These are phyloP conservation scores for Fusarium austroafricanum DNA, from an alignment of 2,329 filamentous ascomycete species.

Conservation along the genomic window DNA sequence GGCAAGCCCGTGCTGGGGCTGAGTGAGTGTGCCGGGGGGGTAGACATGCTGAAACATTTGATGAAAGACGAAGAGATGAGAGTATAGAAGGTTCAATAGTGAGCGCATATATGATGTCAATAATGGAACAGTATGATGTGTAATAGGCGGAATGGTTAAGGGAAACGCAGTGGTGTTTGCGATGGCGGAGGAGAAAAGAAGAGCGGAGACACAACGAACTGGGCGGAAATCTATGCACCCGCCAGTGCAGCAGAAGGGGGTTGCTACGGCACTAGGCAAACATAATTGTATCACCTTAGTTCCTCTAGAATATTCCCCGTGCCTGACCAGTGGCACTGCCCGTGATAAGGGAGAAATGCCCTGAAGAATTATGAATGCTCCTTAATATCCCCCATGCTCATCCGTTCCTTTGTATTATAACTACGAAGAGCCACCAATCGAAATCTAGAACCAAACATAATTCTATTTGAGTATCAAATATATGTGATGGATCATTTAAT, in stretches of 20 bases:
- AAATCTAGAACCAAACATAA: background rate
- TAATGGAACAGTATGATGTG: background rate
- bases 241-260: background rate
- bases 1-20: background rate
- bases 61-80: background rate
- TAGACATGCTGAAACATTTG: background rate
- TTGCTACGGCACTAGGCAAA: slow-evolving; percentile 9
- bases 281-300: background rate
- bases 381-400: background rate
- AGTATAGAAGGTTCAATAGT: background rate
- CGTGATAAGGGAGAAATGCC: background rate
- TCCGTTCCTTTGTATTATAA: background rate
- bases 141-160: no score
- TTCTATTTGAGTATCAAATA: background rate
- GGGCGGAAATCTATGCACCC: background rate
- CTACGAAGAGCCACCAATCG: background rate
- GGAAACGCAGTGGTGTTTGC: background rate
- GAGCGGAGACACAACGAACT: background rate
- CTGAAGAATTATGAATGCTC: background rate
- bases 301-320: background rate
- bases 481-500: background rate
- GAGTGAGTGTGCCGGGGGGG: background rate
- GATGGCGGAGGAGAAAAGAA: slow-evolving; percentile 4
- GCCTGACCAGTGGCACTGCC: background rate
- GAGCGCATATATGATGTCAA: no score